Conservation (phyloP, 805 yeast species). For the Millerozyma acaciae region DNA sequence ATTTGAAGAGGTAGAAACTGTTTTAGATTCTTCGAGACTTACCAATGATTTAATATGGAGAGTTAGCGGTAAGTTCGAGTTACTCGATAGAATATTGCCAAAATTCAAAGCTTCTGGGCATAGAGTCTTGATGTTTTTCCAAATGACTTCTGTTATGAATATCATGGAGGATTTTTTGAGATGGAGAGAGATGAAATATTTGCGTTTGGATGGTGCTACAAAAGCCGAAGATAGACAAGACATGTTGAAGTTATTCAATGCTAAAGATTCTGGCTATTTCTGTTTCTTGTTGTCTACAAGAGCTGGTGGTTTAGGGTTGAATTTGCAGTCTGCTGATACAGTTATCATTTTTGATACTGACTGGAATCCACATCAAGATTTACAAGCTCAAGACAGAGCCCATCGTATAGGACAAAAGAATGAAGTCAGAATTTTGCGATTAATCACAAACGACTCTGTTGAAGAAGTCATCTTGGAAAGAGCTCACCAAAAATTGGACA, state of each 20-base stretch:
- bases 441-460: constrained; percentile 74
- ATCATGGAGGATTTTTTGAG: constrained; percentile 83
- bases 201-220: constrained; percentile 79
- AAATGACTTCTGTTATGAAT: constrained; percentile 88
- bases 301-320: constrained; percentile 87
- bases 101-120: constrained; percentile 73
- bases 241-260: constrained; percentile 70
- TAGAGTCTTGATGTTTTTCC: constrained; percentile 77
- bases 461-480: constrained; percentile 80
- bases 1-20: constrained; percentile 74
- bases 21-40: constrained; percentile 57
- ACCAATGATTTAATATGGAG: constrained; percentile 72
- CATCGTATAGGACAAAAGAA: constrained; percentile 88
- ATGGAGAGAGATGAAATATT: constrained; percentile 60
- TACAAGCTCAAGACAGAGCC: constrained; percentile 88
- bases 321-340: constrained; percentile 84
- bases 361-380: constrained; percentile 91
- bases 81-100: constrained; percentile 70
- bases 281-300: constrained; percentile 77
- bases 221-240: constrained; percentile 80
- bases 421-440: constrained; percentile 76
- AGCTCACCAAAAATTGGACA: constrained; percentile 79
- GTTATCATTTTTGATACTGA: constrained; percentile 84
- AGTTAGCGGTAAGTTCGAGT: constrained; percentile 75
- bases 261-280: constrained; percentile 71